Evolutionary conservation across 169 alveolate genomes (phyloP).

Genomic region (Plasmodium vinckei): DNA sequence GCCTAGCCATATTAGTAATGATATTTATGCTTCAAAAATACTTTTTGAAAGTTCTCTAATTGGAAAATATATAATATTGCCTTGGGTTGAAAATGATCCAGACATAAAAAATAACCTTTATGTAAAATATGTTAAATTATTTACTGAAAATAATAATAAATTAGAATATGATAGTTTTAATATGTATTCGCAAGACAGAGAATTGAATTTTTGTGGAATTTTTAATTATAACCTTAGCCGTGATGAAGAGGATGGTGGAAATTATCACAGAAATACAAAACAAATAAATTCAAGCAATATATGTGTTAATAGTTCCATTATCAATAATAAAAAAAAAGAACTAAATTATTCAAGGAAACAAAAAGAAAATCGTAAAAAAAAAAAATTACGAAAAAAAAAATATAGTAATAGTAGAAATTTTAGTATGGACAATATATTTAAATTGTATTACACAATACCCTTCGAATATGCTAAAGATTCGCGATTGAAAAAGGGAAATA

Average conservation of each 20-base stretch:
- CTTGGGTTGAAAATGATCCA: conserved; percentile 82
- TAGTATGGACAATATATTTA: conserved; percentile 35
- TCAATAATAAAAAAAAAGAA: neutral
- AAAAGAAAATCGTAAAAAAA: neutral
- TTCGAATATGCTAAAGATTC: neutral
- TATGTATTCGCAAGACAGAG: neutral
- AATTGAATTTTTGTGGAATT: conserved; percentile 37
- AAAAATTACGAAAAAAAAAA: conserved; percentile 1
- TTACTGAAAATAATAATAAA: conserved; percentile 1
- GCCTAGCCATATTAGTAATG: conserved; percentile 65
- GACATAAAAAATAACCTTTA: conserved; percentile 79
- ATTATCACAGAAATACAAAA: too few species aligned
- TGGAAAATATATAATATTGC: conserved; percentile 81
- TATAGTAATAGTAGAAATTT: conserved; percentile 22
- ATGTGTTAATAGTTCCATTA: too few species aligned
- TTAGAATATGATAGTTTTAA: too few species aligned
- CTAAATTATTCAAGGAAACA: neutral
- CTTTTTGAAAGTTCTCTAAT: conserved; percentile 78
- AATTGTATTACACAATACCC: conserved; percentile 2
- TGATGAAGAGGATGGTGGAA: neutral
- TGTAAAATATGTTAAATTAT: conserved; percentile 57
- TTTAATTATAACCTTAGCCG: conserved; percentile 16
- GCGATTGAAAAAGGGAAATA: conserved; percentile 1
- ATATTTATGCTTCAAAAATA: conserved; percentile 60
- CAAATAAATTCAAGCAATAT: too few species aligned